Conservation (phyloP, 108 stramenopile genomes). For the Chaetoceros muelleri region DNA sequence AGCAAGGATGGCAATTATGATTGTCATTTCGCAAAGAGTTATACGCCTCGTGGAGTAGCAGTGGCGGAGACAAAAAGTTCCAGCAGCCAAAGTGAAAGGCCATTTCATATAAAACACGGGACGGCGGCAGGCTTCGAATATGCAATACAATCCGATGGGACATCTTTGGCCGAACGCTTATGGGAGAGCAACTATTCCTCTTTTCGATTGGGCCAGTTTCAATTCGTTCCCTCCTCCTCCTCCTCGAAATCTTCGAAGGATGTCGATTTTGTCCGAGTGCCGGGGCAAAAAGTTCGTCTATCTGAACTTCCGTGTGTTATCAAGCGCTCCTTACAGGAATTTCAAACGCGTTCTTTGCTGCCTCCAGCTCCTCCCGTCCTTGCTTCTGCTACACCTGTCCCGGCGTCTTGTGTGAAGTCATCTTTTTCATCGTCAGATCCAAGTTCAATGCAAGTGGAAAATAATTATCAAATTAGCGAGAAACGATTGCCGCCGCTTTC, state of each 20-base stretch:
- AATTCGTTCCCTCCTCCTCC: background rate
- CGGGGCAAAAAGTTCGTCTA: background rate
- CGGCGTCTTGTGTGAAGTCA: too few relatives aligned
- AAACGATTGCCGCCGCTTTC: slow-evolving; percentile 3
- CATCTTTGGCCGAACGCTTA: slow-evolving; percentile 10
- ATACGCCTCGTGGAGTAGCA: too few relatives aligned
- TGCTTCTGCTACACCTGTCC: background rate
- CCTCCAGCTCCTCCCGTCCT: background rate
- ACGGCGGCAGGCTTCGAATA: slow-evolving; percentile 16
- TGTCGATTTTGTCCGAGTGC: background rate
- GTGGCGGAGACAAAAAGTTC: too few relatives aligned
- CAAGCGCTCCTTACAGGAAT: background rate
- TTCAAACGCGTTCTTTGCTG: background rate
- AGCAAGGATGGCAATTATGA: too few relatives aligned
- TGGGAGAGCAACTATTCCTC: slow-evolving; percentile 1
- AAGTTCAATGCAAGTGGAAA: background rate
- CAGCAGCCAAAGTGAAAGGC: too few relatives aligned
- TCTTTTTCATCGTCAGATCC: background rate
- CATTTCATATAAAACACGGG: too few relatives aligned
- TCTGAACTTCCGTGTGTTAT: background rate
- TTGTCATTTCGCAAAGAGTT: too few relatives aligned
- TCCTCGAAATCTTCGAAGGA: background rate
- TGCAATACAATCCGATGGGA: slow-evolving; percentile 25
- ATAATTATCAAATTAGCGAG: background rate
- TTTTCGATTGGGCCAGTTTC: background rate